Evolutionary conservation across 257 asterid species (phyloP).

Genomic region (Salvia splendens): DNA sequence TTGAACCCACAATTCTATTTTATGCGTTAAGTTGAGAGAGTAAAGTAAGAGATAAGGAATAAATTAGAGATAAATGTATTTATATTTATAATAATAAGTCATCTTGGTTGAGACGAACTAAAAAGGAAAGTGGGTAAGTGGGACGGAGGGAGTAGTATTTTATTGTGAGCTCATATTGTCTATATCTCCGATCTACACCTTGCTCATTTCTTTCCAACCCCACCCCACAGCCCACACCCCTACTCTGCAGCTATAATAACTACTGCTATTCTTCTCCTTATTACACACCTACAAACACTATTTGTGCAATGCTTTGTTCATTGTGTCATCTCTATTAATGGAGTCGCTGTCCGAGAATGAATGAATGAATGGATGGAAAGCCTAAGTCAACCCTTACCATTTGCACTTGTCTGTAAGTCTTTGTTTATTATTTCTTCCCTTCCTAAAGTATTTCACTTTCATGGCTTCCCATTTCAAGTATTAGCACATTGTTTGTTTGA

Average conservation of each 20-base stretch:
- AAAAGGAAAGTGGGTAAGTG: no score
- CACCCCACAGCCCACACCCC: conserved; percentile 22
- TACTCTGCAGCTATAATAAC: conserved; percentile 29
- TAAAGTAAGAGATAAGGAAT: no score
- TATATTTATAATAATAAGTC: no score
- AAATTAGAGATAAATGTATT: no score
- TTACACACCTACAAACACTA: conserved; percentile 25
- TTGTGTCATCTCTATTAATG: conserved; percentile 53
- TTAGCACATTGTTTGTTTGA: conserved; percentile 34
- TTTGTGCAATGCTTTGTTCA: conserved; percentile 42
- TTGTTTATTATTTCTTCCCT: background rate
- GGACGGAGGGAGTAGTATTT: no score
- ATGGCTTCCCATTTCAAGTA: background rate
- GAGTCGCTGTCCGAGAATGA: conserved; percentile 78
- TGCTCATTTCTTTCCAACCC: conserved; percentile 31
- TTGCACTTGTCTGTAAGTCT: conserved; percentile 56
- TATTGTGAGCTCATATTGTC: conserved; percentile 24
- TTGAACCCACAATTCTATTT: no score
- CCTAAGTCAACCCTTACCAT: conserved; percentile 49
- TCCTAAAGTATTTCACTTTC: no score
- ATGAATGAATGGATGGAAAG: conserved; percentile 66
- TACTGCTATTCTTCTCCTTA: conserved; percentile 21
- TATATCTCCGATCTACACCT: background rate
- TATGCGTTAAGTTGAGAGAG: no score
- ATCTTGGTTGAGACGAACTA: no score